Conservation (phyloP, 2,329 filamentous ascomycete species). For the Pseudogymnoascus sp. region DNA sequence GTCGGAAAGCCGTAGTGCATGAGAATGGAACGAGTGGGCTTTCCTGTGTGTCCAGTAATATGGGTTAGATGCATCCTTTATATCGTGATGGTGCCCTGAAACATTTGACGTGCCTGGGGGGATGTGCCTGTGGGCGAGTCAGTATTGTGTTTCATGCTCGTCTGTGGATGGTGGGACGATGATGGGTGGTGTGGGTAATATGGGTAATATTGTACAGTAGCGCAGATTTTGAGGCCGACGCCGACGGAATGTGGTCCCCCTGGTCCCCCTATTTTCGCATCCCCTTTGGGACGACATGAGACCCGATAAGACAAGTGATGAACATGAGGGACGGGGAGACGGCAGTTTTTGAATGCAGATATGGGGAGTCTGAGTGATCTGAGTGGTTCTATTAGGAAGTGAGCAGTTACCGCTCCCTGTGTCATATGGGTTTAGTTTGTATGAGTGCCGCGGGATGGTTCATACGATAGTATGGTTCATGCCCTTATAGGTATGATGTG, state of each 20-base stretch:
- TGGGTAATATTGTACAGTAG: background rate
- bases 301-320: conserved; percentile 5
- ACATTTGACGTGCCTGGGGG: background rate
- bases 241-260: background rate
- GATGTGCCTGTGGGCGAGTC: background rate
- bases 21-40: background rate
- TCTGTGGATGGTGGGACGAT: conserved; percentile 1
- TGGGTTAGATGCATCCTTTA: conserved; percentile 1
- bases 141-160: background rate
- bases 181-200: conserved; percentile 1
- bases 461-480: background rate
- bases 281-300: background rate
- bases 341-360: background rate
- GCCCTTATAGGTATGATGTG: background rate
- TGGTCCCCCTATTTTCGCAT: background rate
- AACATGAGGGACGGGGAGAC: background rate
- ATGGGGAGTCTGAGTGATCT: background rate
- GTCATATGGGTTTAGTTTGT: background rate
- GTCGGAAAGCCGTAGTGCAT: background rate
- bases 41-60: background rate
- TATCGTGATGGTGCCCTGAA: background rate
- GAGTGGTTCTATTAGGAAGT: background rate
- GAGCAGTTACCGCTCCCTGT: background rate
- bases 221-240: background rate
- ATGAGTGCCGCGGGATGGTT: background rate